These are phyloP conservation scores for Paramecium caudatum DNA, from an alignment of 73 alveolate genomes.

Conservation along the genomic window DNA sequence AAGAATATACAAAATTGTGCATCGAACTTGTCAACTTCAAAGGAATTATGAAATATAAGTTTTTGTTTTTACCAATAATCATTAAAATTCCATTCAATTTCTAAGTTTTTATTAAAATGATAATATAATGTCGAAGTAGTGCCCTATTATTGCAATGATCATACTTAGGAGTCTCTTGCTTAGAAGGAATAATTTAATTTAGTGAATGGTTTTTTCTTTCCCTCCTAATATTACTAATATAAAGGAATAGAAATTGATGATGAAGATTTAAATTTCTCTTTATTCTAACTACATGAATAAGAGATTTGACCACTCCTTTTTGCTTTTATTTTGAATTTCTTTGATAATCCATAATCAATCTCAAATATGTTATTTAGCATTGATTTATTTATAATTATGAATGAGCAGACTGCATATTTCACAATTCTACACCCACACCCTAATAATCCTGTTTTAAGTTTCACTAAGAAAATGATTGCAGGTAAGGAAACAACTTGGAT, in stretches of 20 bases:
- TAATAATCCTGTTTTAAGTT: slow-evolving; percentile 6
- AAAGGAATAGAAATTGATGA: slow-evolving; percentile 8
- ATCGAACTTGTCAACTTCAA: too few species aligned
- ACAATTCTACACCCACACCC: neutral
- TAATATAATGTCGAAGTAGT: slow-evolving; percentile 30
- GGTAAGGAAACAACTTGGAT: neutral
- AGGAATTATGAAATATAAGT: neutral
- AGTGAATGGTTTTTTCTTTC: neutral
- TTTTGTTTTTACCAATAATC: slow-evolving; percentile 9
- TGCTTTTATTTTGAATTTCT: neutral
- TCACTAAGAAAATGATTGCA: neutral
- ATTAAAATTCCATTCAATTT: neutral
- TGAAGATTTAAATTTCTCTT: neutral
- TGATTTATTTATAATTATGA: neutral
- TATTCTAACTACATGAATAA: neutral
- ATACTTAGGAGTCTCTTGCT: too few species aligned
- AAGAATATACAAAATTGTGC: too few species aligned
- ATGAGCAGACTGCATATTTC: slow-evolving; percentile 7
- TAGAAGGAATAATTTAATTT: slow-evolving; percentile 5
- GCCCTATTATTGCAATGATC: slow-evolving; percentile 34
- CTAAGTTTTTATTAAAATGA: neutral
- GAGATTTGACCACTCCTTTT: neutral
- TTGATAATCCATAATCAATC: neutral
- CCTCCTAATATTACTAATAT: neutral
- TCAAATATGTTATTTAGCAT: slow-evolving; percentile 26